Evolutionary conservation across 2,329 filamentous ascomycete genomes (phyloP), one percentile per base, ranked within the genome.

Genomic region (Paecilomyces formosus): DNA sequence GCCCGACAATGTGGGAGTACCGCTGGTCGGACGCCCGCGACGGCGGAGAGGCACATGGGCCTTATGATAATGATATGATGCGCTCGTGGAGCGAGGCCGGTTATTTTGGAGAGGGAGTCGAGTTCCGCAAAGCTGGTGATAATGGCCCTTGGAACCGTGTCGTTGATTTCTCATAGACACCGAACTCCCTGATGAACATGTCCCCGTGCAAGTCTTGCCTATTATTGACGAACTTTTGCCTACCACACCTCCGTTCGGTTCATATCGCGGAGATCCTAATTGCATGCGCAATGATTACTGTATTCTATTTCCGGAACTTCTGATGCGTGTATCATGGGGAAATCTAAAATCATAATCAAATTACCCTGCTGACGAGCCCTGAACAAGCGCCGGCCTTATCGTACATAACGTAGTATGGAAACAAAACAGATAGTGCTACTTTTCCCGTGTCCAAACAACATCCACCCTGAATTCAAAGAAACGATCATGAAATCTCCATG

Each of bases 1-100:
- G 50, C 26, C 60, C 66, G 1, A 75, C 76, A 35, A 83, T 85
- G 80, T 99, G 93, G 92, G 90, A 97, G 74, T 99, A 91, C 72
- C 84, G 90, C 59, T 99, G 94, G 94, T 87, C 86, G 45, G 92
- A 96, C 71, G 90, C 90, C 18, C 82, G 92, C 49, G 93, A 96
- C 68, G 88, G 85, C 28, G 90, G 84, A 11, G 82, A 85, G 54
- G 83, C 84, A 59, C 91, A 99, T 73, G 94, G 94, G 0, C 93
- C 94, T 0, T 99, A 92, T 72, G 91, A 97, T 69, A 84, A 82
- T 7, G 73, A 81, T 4, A 93, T 88, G 39, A 97, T 99, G 94
- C 85, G 86, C 66, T 89, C 90, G 2, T 99, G 94, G 94, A 86
- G 88, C 65, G 86, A 90, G 62, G 91, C 91, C 24, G 94, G 94